A percentile compares a stretch with the other conserved stretches of the same genome.
Conservation (phyloP, 495 filamentous ascomycete species). For the Penicillium cataractarum region DNA sequence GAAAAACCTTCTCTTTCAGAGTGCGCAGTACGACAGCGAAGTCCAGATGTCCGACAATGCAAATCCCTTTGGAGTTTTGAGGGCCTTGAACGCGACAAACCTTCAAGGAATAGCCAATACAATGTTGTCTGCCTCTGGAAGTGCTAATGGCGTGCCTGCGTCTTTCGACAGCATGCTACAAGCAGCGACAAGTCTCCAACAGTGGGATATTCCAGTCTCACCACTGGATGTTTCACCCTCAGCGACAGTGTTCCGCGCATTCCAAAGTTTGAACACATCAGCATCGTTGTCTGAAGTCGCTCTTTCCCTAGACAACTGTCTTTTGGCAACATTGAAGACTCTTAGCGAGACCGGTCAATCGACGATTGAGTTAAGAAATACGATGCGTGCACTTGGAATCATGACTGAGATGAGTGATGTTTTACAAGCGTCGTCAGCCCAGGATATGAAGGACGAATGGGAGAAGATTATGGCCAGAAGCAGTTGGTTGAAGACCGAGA, state of each 20-base stretch:
- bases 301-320: slow-evolving; percentile 60
- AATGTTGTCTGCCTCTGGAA: slow-evolving; percentile 38
- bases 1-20: slow-evolving; percentile 87
- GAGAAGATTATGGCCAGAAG: slow-evolving; percentile 64
- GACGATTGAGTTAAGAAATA: slow-evolving; percentile 61
- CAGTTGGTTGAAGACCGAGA: slow-evolving; percentile 76
- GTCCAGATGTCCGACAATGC: slow-evolving; percentile 60
- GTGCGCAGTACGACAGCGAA: slow-evolving; percentile 88
- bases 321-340: slow-evolving; percentile 64
- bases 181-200: slow-evolving; percentile 83
- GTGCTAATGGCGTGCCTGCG: slow-evolving; percentile 32
- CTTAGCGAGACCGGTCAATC: slow-evolving; percentile 59
- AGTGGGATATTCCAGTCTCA: slow-evolving; percentile 89
- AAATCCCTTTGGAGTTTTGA: slow-evolving; percentile 45
- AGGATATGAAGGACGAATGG: slow-evolving; percentile 66
- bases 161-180: slow-evolving; percentile 71
- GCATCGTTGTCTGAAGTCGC: slow-evolving; percentile 54
- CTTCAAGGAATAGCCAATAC: slow-evolving; percentile 52
- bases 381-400: slow-evolving; percentile 72
- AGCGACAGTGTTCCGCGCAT: slow-evolving; percentile 73
- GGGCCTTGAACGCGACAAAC: slow-evolving; percentile 50
- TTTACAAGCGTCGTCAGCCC: slow-evolving; percentile 57
- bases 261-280: slow-evolving; percentile 76
- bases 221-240: slow-evolving; percentile 60
- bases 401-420: slow-evolving; percentile 83